Percentiles rank a stretch among this genome's conserved stretches.
Conservation (phyloP, 441 rosid species). For the Populus trichocarpa region DNA sequence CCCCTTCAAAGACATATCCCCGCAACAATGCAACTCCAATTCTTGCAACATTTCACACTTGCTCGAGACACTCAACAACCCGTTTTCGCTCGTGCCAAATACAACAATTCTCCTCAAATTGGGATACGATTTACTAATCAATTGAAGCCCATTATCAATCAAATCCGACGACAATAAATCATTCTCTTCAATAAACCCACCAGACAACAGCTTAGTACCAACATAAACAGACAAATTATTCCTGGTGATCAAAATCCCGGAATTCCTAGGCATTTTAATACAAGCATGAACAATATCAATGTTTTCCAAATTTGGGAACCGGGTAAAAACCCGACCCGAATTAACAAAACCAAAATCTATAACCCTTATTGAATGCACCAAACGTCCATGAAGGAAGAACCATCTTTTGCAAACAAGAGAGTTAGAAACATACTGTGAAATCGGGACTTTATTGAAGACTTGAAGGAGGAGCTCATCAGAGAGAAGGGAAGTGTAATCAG, state of each 20-base stretch:
- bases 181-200: conserved; percentile 17
- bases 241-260: conserved; percentile 39
- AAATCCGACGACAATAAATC: conserved; percentile 26
- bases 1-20: conserved; percentile 45
- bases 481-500: conserved; percentile 42
- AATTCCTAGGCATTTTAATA: conserved; percentile 31
- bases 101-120: conserved; percentile 52
- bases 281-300: conserved; percentile 46
- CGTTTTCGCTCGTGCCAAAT: conserved; percentile 54
- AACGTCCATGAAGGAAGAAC: conserved; percentile 34
- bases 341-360: conserved; percentile 55
- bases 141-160: conserved; percentile 43
- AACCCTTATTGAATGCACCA: conserved; percentile 52
- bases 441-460: conserved; percentile 50
- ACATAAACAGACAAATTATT: conserved; percentile 37
- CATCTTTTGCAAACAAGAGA: no score
- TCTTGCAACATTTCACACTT: conserved; percentile 63
- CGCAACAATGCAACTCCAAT: conserved; percentile 62
- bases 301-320: conserved; percentile 62
- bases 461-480: conserved; percentile 54
- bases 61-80: conserved; percentile 39
- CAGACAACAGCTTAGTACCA: conserved; percentile 21
- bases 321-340: conserved; percentile 53
- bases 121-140: conserved; percentile 48
- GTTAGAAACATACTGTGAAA: conserved; percentile 9